Percentiles rank a stretch among this genome's conserved stretches.
Evolutionary conservation across 2,329 filamentous ascomycete species (phyloP).

Genomic region (Claviceps sp.): DNA sequence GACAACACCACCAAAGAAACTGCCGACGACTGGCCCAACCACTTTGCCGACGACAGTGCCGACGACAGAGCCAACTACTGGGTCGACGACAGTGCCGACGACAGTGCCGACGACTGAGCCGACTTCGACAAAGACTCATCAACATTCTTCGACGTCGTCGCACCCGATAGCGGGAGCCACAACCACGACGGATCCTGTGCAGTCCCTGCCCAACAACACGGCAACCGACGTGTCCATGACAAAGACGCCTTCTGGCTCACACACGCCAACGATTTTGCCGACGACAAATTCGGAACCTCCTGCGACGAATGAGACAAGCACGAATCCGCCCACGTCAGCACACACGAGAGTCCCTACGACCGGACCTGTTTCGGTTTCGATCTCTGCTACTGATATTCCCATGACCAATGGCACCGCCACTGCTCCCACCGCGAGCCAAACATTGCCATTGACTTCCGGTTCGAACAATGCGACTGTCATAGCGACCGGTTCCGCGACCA

Average conservation of each 20-base stretch:
- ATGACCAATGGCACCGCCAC: conserved; percentile 4
- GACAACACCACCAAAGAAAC: not conserved
- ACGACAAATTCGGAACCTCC: conserved; percentile 4
- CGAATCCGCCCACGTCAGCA: not conserved
- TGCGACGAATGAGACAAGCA: conserved; percentile 4
- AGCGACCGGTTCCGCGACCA: not conserved
- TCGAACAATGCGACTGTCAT: conserved; percentile 5
- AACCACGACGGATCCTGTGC: not conserved
- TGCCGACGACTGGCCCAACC: not conserved
- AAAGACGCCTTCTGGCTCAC: conserved; percentile 4
- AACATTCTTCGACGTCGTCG: not conserved
- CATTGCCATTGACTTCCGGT: conserved; percentile 3
- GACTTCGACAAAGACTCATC: not conserved
- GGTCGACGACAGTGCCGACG: not conserved
- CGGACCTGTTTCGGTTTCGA: not conserved
- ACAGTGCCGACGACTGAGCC: not conserved
- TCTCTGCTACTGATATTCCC: conserved; percentile 2
- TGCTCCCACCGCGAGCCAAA: not conserved
- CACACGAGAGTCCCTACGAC: not conserved
- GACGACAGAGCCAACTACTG: not conserved
- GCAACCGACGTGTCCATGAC: conserved; percentile 7
- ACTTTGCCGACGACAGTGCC: not conserved
- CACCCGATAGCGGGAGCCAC: not conserved
- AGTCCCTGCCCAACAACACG: conserved; percentile 4
- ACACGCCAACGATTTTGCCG: not conserved